These are phyloP conservation scores for Albophoma yamanashiensis DNA, from an alignment of 2,329 filamentous ascomycete genomes.

Conservation along the genomic window DNA sequence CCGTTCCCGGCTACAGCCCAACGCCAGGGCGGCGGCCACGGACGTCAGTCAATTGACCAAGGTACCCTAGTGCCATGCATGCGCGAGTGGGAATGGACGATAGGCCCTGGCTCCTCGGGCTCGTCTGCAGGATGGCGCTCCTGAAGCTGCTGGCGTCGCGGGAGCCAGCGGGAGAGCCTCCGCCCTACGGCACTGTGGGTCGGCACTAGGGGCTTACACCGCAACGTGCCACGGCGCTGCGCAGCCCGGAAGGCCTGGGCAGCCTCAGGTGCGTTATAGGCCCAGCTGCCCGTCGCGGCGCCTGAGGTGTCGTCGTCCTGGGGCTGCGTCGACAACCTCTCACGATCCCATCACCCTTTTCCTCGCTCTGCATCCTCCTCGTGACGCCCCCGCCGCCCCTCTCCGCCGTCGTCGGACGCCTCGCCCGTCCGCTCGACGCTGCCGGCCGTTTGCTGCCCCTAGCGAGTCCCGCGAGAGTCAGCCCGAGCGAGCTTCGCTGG, in stretches of 20 bases:
- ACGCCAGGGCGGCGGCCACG: not conserved
- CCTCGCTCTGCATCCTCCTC: not conserved
- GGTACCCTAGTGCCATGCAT: not conserved
- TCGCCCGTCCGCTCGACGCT: not conserved
- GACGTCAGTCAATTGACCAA: not conserved
- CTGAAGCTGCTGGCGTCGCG: not conserved
- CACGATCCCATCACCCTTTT: not conserved
- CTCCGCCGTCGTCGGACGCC: not conserved
- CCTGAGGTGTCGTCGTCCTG: not conserved
- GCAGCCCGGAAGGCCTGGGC: not conserved
- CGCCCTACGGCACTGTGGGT: not conserved
- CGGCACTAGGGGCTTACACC: not conserved
- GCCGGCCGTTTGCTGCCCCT: not conserved
- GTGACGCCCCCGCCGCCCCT: not conserved
- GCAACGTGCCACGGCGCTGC: conserved; percentile 1
- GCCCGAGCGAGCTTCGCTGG: not conserved
- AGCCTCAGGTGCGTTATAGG: not conserved
- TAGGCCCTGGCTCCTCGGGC: not conserved
- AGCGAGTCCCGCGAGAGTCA: not conserved
- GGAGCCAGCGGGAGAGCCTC: not conserved
- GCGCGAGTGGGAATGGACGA: not conserved
- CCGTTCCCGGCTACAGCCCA: not conserved
- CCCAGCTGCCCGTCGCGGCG: not conserved
- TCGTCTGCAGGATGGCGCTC: not conserved
- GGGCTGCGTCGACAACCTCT: not conserved